Evolutionary conservation across 768 basidiomycete species (phyloP).

Genomic region (Xerocomellus dryophilus): DNA sequence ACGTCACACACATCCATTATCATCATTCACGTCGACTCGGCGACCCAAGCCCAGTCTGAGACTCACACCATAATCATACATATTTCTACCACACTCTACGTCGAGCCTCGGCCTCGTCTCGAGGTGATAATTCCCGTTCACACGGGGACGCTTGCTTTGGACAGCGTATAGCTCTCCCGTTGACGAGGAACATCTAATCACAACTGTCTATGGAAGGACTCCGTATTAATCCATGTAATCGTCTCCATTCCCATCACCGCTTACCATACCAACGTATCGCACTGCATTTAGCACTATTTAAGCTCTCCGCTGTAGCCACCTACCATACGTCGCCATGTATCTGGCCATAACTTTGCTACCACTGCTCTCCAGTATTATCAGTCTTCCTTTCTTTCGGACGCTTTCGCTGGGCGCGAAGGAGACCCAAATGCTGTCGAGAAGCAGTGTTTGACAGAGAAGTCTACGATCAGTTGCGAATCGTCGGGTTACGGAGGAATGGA

Average conservation of each 20-base stretch:
- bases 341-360: constrained; percentile 5
- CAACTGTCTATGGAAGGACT: constrained; percentile 15
- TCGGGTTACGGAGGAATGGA: background rate
- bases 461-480: constrained; percentile 5
- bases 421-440: background rate
- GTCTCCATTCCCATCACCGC: constrained; percentile 2
- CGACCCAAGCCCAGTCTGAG: background rate
- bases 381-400: background rate
- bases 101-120: constrained; percentile 3
- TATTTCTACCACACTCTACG: constrained; percentile 1
- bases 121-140: constrained; percentile 6
- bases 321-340: constrained; percentile 5
- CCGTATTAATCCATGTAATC: constrained; percentile 17
- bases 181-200: constrained; percentile 17
- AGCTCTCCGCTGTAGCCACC: constrained; percentile 14
- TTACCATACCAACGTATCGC: constrained; percentile 2
- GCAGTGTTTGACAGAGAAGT: background rate
- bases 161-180: background rate
- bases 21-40: background rate
- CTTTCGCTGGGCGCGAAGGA: background rate
- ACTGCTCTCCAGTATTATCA: background rate
- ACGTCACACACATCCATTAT: background rate
- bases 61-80: background rate
- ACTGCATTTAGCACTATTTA: constrained; percentile 3
- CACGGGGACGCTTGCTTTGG: constrained; percentile 2